Conservation (phyloP, 1,284 basidiomycete species). For the Ceratobasidium sp. region DNA sequence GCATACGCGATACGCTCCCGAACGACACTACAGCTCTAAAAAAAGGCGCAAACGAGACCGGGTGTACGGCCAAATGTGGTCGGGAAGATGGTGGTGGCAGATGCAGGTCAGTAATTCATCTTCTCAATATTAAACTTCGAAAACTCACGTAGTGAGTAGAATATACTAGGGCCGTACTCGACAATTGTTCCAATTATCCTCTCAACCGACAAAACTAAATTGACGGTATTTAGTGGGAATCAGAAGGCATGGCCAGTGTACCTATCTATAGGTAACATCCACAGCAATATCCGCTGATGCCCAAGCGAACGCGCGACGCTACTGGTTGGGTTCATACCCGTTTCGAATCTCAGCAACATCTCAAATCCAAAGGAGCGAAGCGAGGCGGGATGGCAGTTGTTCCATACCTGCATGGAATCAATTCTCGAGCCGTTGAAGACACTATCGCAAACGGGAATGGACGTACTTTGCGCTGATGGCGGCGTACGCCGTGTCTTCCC, state of each 20-base stretch:
- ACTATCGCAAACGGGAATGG: conserved; percentile 33
- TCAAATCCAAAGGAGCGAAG: background rate
- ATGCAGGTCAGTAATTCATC: conserved; percentile 26
- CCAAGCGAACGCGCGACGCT: conserved; percentile 17
- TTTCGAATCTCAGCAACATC: background rate
- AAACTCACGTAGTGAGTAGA: conserved; percentile 12
- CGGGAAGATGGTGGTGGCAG: conserved; percentile 45
- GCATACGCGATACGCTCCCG: conserved; percentile 30
- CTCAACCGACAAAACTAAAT: conserved; percentile 10
- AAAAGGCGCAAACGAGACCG: background rate
- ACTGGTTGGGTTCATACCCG: conserved; percentile 45
- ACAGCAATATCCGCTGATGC: conserved; percentile 11
- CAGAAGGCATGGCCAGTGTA: conserved; percentile 6
- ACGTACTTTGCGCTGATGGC: conserved; percentile 48
- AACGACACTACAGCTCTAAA: background rate
- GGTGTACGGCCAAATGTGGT: conserved; percentile 36
- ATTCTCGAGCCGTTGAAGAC: conserved; percentile 47
- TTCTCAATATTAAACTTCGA: too few relatives aligned
- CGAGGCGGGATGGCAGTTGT: conserved; percentile 41
- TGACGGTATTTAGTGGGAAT: conserved; percentile 6
- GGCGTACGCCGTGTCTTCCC: conserved; percentile 44
- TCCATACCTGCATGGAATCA: conserved; percentile 50
- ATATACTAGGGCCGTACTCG: background rate
- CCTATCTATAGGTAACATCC: conserved; percentile 46
- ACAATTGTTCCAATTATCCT: background rate